Base-by-base conservation (phyloP, 495 filamentous ascomycete genomes). In the Letharia lupina region DNA sequence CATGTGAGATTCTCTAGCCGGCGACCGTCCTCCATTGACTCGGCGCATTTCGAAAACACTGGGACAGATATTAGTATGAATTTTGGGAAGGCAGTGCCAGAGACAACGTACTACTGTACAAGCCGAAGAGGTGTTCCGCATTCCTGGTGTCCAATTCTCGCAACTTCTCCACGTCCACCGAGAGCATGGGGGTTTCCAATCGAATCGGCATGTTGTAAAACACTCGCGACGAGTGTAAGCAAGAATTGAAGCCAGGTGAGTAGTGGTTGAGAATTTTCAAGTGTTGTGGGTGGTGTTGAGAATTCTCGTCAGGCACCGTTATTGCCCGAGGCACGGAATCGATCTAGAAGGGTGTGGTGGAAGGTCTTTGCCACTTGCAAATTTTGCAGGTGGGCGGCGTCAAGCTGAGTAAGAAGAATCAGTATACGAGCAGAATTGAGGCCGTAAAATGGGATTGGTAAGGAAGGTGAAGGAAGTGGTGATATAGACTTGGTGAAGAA, bases 11-110 rank as follows among this genome's bases (percentile, higher is more conserved):
- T 99, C 74, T 98, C 95, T 66, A 97, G 80, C 72, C 94, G 82
- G 71, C 91, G 86, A 33, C 94, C 94, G 75, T 97, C 89, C 71
- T 96, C 92, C 73, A 99, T 87, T 65, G 93, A 93, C 68, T 94
- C 91, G 70, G 91, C 90, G 77, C 92, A 96, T 82, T 92, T 90
- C 3, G 92, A 93, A 74, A 99, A 98, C 40, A 98, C 93, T 96
- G 60, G 39, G 20, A 18, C 40, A 23, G 70, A n/a, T 63, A 48
- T n/a, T n/a, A 63, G 69, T 60, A 40, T 64, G 45, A 15, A 12
- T 16, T 40, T 39, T 60, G 48, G 42, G 60, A 35, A 64, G 47
- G 15, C 35, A 47, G 47, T 52, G 8, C 65, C 62, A 48, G 41
- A 20, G 23, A 35, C 62, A 62, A 82, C 91, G 84, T 79, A 96